These are phyloP conservation scores for Serendipita sp. DNA, from an alignment of 768 basidiomycete genomes.

Conservation along the genomic window DNA sequence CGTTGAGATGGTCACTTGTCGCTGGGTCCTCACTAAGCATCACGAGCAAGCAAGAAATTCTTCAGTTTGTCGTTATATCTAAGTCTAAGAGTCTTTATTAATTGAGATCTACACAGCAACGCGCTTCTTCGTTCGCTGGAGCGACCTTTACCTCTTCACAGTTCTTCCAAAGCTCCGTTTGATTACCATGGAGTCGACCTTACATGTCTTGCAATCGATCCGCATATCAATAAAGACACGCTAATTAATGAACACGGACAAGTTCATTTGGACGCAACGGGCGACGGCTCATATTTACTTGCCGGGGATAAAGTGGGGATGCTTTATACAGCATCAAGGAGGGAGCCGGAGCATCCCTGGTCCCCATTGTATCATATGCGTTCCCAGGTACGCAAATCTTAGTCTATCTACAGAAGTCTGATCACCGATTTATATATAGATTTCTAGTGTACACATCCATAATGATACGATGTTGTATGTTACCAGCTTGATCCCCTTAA, in stretches of 20 bases:
- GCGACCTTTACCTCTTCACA: neutral
- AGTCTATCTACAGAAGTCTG: neutral
- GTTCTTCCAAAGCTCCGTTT: neutral
- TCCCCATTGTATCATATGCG: neutral
- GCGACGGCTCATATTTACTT: neutral
- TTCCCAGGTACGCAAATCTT: neutral
- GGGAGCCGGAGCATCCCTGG: neutral
- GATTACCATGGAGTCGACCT: neutral
- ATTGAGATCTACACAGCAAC: neutral
- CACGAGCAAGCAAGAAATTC: neutral
- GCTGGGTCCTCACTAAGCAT: neutral
- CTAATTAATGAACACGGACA: neutral
- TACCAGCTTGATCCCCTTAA: neutral
- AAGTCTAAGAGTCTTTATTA: neutral
- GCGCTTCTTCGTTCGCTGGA: neutral
- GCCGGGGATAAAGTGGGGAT: conserved; percentile 3
- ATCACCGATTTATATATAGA: neutral
- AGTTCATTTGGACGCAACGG: neutral
- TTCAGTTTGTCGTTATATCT: neutral
- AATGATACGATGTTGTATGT: neutral
- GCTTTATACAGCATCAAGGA: neutral
- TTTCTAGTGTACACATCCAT: neutral
- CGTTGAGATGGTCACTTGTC: neutral
- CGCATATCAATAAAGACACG: neutral
- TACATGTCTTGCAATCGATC: neutral